Evolutionary conservation across 2,329 filamentous ascomycete species (phyloP), one percentile per base, ranked within the genome.

Genomic region (Thelonectria discophora): DNA sequence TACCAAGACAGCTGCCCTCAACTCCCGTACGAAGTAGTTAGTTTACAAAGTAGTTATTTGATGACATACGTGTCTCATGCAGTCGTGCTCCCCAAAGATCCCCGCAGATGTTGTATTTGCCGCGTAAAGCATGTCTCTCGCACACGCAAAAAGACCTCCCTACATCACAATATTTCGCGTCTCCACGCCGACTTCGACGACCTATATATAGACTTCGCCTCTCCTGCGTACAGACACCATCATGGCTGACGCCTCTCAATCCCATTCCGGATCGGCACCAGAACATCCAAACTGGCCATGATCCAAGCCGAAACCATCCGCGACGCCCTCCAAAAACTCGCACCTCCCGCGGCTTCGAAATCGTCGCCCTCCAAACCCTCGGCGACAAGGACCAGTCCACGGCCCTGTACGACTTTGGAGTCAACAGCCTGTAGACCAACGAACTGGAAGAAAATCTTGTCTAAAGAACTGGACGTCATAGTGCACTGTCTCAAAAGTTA

Each of bases 381-480:
- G 95, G 93, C 65, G 95, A 99, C 80, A 90, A 90, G 78, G 93
- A 98, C 82, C 94, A 97, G 78, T 86, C 86, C 58, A 97, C 93
- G 37, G 90, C 94, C 3, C 85, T 99, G 58, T 92, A 95, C 76
- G 91, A 93, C 70, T 90, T 98, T 76, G 91, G 90, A 62, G 92
- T 93, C 60, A 98, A 98, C 81, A 92, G 92, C 54, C 81, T 99
- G 58, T 99, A 95, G 95, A 99, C 95, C 7, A 88, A 93, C 69
- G 94, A 98, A 80, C 83, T 99, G 53, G 95, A 99, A 78, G 90
- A 89, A 15, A 83, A 88, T 72, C 84, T 97, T 51, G 80, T 89
- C 48, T 30, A 84, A 86, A 48, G 82, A 91, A 67, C 79, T 97
- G 64, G 93, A 97, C 79, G 78, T 97, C 48, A 90, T 97, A 64